phyloP scores from a whole-genome alignment of 805 yeast genomes.

The Candida sithepensis region DNA sequence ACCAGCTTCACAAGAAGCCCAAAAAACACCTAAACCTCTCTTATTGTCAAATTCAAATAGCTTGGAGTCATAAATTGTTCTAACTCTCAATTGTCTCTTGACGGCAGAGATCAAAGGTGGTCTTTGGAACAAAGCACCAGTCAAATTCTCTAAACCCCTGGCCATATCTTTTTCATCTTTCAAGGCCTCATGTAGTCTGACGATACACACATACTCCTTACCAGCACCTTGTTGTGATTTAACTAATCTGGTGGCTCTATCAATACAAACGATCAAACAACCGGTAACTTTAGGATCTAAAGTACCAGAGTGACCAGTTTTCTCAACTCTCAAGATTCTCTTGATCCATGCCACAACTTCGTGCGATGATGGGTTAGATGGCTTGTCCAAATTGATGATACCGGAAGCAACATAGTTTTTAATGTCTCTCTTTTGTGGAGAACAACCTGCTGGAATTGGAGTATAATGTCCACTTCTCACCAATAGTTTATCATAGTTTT shows the following conservation, averaged over 20 bases:
- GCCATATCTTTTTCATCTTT: conserved; percentile 85
- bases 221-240: conserved; percentile 99
- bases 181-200: conserved; percentile 89
- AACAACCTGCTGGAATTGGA: conserved; percentile 92
- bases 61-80: conserved; percentile 95
- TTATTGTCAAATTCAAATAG: conserved; percentile 95
- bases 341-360: conserved; percentile 99
- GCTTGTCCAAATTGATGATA: conserved; percentile 95
- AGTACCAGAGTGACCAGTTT: conserved; percentile 99
- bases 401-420: conserved; percentile 89
- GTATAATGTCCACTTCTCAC: conserved; percentile 97
- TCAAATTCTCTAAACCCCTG: conserved; percentile 84
- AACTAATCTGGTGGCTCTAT: conserved; percentile 96
- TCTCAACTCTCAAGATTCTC: conserved; percentile 90
- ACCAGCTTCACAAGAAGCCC: conserved; percentile 99
- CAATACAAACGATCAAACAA: conserved; percentile 96
- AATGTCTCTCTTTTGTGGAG: conserved; percentile 92
- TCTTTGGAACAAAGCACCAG: conserved; percentile 98
- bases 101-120: conserved; percentile 99
- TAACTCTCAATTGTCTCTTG: conserved; percentile 96
- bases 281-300: conserved; percentile 97
- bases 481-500: conserved; percentile 87
- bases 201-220: conserved; percentile 98
- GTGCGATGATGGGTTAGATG: conserved; percentile 97
- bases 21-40: conserved; percentile 94